Base-by-base conservation (phyloP, 495 filamentous ascomycete species). In the Bathelium albidoporum region DNA sequence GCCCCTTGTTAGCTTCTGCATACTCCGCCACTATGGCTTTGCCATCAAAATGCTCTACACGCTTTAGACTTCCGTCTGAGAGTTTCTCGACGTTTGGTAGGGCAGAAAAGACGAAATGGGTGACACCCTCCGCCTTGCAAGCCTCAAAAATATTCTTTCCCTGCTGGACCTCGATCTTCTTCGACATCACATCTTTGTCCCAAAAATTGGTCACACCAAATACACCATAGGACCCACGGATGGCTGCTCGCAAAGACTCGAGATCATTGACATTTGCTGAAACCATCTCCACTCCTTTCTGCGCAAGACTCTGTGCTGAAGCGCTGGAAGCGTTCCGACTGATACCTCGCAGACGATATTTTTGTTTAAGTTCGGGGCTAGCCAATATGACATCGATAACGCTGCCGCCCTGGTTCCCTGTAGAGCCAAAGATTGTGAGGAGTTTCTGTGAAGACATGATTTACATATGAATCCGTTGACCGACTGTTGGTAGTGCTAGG, bases 1-100 rank as follows among this genome's bases (percentile, higher is more conserved):
- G 60, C 7, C 61, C 64, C 55, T 69, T 66, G 28, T 61, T 66
- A 2, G 41, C 61, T 60, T 69, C 67, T 60, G 86, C 79, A 70
- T 88, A 87, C 20, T 81, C 72, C 55, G 83, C 85, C 10, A 88
- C 76, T 1, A 76, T 64, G 24, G 83, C 82, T 70, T 88, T 89
- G 63, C 69, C 66, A 70, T 88, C 85, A 66, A 87, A 89, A 70
- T 87, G 84, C 31, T 76, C 71, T 31, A 88, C 79, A 61, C 83
- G 68, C n/a, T 71, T 59, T 12, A 81, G 74, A 55, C 72, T 73
- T 20, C 82, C 81, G 28, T 75, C 71, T 41, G 72, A 70, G 22
- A 82, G 72, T 75, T 66, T 64, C 49, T 69, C 73, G 5, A 72
- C 68, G 45, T 73, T 61, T 1, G 64, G 66, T 28, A 78, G 65